Evolutionary conservation across 2,329 filamentous ascomycete genomes (phyloP).

Genomic region (Pezicula neosporulosa): DNA sequence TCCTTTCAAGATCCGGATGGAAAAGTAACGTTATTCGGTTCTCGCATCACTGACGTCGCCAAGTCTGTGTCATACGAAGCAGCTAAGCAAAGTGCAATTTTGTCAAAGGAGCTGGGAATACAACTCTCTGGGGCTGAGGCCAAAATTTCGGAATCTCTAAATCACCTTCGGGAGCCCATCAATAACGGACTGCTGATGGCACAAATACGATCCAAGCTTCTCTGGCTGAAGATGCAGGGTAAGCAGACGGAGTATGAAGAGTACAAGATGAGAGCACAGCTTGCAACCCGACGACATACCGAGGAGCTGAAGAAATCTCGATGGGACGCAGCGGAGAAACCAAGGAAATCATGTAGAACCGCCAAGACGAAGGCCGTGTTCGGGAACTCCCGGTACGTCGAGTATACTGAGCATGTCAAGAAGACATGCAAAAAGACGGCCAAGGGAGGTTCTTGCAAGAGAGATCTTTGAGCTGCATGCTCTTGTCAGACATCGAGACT

Average conservation of each 20-base stretch:
- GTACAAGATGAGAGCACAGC: constrained; percentile 45
- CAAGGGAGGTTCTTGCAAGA: constrained; percentile 4
- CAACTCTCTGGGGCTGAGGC: constrained; percentile 28
- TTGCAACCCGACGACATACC: constrained; percentile 11
- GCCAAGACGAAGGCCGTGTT: constrained; percentile 12
- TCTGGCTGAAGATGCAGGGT: constrained; percentile 53
- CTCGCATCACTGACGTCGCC: constrained; percentile 16
- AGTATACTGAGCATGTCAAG: too few species aligned
- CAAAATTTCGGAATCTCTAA: constrained; percentile 30
- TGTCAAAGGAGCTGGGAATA: constrained; percentile 22
- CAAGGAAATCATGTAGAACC: constrained; percentile 5
- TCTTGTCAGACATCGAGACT: too few species aligned
- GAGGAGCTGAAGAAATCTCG: constrained; percentile 7
- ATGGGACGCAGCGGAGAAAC: background rate
- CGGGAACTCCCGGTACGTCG: too few species aligned
- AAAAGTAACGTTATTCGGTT: constrained; percentile 12
- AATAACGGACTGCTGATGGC: constrained; percentile 46
- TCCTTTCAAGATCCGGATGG: constrained; percentile 13
- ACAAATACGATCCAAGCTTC: constrained; percentile 52
- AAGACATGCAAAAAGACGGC: constrained; percentile 8
- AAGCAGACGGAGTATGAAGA: constrained; percentile 41
- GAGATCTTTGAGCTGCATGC: too few species aligned
- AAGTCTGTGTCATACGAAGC: constrained; percentile 22
- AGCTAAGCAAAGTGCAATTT: constrained; percentile 22
- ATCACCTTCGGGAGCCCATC: constrained; percentile 37